These are phyloP conservation scores for Sporodiniella umbellata DNA, from an alignment of 371 early-diverging fungal genomes.

Conservation along the genomic window DNA sequence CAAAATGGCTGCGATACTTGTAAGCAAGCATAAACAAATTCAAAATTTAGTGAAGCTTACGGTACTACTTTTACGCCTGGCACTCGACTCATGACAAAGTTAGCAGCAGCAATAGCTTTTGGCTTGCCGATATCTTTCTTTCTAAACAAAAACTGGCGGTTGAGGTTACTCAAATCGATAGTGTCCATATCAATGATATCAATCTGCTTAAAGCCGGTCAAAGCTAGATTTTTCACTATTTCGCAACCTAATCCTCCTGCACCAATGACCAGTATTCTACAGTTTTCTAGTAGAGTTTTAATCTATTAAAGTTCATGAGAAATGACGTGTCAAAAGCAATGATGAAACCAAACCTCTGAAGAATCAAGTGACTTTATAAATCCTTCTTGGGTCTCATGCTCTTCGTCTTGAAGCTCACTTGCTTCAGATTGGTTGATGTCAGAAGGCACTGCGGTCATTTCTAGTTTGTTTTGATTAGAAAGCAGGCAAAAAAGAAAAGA, in stretches of 20 bases:
- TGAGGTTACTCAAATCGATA: constrained; percentile 97
- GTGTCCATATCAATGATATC: constrained; percentile 97
- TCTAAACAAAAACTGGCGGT: constrained; percentile 97
- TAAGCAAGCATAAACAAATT: background rate
- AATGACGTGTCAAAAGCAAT: background rate
- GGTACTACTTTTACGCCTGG: constrained; percentile 80
- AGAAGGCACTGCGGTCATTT: constrained; percentile 9
- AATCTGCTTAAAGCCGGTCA: constrained; percentile 84
- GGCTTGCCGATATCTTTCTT: constrained; percentile 77
- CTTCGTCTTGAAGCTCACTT: constrained; percentile 1
- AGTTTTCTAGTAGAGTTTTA: constrained; percentile 21
- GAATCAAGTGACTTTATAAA: constrained; percentile 13
- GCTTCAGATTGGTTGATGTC: constrained; percentile 17
- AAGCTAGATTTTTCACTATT: constrained; percentile 91
- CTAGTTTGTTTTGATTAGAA: background rate
- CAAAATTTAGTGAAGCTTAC: constrained; percentile 54
- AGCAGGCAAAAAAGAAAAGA: background rate
- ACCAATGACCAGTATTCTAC: constrained; percentile 76
- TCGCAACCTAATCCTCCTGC: constrained; percentile 99
- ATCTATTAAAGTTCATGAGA: constrained; percentile 16
- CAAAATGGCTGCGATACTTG: constrained; percentile 54
- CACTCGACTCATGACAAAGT: constrained; percentile 82
- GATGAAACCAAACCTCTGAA: constrained; percentile 3
- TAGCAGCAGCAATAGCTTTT: constrained; percentile 87
- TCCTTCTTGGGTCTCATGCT: constrained; percentile 10